These are phyloP conservation scores for Podila verticillata DNA, from an alignment of 192 early-diverging fungal genomes.

Conservation along the genomic window DNA sequence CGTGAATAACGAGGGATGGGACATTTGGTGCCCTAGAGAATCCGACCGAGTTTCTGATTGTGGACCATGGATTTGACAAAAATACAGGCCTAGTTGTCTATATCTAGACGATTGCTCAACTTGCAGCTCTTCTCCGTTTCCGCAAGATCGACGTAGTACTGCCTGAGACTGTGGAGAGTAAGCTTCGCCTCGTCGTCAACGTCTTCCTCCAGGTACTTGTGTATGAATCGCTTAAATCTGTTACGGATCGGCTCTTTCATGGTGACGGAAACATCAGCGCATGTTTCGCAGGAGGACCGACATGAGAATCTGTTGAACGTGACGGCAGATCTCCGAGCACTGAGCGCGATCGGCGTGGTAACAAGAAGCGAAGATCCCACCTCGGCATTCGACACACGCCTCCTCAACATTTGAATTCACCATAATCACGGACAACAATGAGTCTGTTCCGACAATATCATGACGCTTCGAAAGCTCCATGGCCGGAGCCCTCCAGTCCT, in stretches of 20 bases:
- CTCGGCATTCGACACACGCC: no score
- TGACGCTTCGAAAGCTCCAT: no score
- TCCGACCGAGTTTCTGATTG: conserved; percentile 85
- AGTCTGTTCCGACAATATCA: no score
- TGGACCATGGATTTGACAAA: conserved; percentile 93
- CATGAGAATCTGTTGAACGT: conserved; percentile 96
- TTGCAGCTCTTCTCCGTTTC: conserved; percentile 94
- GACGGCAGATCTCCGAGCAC: conserved; percentile 98
- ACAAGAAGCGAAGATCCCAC: no score
- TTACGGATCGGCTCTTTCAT: conserved; percentile 91
- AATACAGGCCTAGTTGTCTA: conserved; percentile 98
- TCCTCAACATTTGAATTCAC: no score
- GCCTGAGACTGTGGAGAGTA: conserved; percentile 95
- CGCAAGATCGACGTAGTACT: conserved; percentile 88
- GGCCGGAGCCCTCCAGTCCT: no score
- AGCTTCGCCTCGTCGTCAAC: conserved; percentile 98
- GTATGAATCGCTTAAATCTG: conserved; percentile 98
- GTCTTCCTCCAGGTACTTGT: conserved; percentile 94
- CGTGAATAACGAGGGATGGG: conserved; percentile 94
- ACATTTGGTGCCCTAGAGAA: conserved; percentile 90
- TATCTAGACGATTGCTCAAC: conserved; percentile 92
- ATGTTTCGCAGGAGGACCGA: conserved; percentile 96
- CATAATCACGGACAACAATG: no score
- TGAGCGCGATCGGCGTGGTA: no score
- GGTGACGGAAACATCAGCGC: conserved; percentile 99